A percentile compares a stretch with the other conserved stretches of the same genome.
These are phyloP conservation scores for Aspergillus asperescens DNA, from an alignment of 495 filamentous ascomycete genomes.

Conservation along the genomic window DNA sequence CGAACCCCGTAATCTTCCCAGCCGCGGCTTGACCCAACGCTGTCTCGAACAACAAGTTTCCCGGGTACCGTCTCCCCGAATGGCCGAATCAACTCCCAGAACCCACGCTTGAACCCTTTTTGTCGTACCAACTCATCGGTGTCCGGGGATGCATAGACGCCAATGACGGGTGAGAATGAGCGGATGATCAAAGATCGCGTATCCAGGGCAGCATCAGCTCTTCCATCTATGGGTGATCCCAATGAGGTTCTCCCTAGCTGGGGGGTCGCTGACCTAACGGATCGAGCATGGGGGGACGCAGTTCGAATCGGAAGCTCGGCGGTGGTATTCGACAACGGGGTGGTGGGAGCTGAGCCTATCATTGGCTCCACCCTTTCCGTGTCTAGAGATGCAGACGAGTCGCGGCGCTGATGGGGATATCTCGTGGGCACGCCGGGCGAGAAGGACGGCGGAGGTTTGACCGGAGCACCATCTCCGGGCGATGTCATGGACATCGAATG, in stretches of 20 bases:
- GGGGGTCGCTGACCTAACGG: conserved; percentile 55
- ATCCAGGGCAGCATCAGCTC: conserved; percentile 53
- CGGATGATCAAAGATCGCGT: conserved; percentile 69
- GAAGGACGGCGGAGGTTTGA: conserved; percentile 56
- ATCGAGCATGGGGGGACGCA: conserved; percentile 53
- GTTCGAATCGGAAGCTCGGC: conserved; percentile 38
- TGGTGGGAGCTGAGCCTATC: conserved; percentile 47
- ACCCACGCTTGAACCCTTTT: conserved; percentile 78
- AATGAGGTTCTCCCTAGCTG: conserved; percentile 54
- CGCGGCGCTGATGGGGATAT: conserved; percentile 35
- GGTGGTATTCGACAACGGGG: conserved; percentile 32
- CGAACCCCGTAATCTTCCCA: conserved; percentile 90
- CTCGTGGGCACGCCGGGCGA: conserved; percentile 47
- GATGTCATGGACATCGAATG: conserved; percentile 55
- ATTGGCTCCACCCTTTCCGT: conserved; percentile 46
- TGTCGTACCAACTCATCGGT: conserved; percentile 72
- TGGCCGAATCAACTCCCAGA: conserved; percentile 79
- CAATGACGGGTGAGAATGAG: conserved; percentile 82
- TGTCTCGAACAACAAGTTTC: conserved; percentile 86
- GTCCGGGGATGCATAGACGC: conserved; percentile 75
- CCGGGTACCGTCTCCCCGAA: conserved; percentile 88
- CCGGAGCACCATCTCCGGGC: conserved; percentile 55
- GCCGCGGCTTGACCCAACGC: conserved; percentile 68
- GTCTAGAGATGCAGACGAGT: conserved; percentile 39
- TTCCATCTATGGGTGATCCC: conserved; percentile 44